Conservation (phyloP, 495 filamentous ascomycete species). For the Durotheca rogersii region DNA sequence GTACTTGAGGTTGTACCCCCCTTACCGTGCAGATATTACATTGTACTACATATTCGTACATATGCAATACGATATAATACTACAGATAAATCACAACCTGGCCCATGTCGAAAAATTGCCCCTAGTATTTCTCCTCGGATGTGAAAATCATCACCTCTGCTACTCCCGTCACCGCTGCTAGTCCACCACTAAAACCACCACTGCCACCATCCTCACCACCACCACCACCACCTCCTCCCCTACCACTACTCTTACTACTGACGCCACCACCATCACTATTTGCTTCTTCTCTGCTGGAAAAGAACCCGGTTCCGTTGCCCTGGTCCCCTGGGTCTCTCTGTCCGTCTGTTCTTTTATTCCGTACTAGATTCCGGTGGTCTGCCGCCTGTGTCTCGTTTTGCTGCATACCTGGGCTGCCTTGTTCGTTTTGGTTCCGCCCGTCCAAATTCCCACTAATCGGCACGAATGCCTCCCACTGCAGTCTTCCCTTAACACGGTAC, state of each 20-base stretch:
- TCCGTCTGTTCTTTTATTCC: constrained; percentile 4
- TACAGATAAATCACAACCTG: constrained; percentile 3
- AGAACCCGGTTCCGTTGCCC: too few relatives aligned
- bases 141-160: constrained; percentile 22
- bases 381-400: constrained; percentile 13
- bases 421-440: constrained; percentile 11
- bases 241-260: constrained; percentile 21
- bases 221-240: constrained; percentile 22
- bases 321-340: too few relatives aligned
- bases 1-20: too few relatives aligned
- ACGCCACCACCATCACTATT: constrained; percentile 6
- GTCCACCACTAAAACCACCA: constrained; percentile 16
- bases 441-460: constrained; percentile 20
- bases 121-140: constrained; percentile 29
- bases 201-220: constrained; percentile 1
- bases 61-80: constrained; percentile 23
- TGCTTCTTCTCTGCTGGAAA: neutral
- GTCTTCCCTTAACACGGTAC: constrained; percentile 21
- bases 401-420: constrained; percentile 7
- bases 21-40: constrained; percentile 14
- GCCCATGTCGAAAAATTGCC: too few relatives aligned
- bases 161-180: too few relatives aligned
- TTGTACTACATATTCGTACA: constrained; percentile 9
- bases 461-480: constrained; percentile 35
- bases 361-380: constrained; percentile 16